Evolutionary conservation across 805 yeast genomes (phyloP).

Genomic region (Wickerhamiella allomyrinae): DNA sequence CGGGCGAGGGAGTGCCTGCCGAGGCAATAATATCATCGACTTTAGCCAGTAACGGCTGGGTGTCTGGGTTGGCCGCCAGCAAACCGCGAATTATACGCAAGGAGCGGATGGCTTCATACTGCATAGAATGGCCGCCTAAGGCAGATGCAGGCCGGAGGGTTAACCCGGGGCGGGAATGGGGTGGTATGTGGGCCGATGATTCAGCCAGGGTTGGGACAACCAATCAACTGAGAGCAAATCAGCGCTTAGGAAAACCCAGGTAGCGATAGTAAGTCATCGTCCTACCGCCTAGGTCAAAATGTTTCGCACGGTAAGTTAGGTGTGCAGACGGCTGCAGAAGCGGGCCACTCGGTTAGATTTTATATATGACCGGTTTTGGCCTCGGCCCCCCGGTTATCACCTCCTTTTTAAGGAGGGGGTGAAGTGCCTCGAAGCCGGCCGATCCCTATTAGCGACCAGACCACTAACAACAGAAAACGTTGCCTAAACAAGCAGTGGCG

Average conservation of each 20-base stretch:
- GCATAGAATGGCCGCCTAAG: background rate
- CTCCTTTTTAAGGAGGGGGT: too few relatives aligned
- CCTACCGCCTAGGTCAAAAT: slow-evolving; percentile 4
- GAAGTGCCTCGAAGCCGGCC: too few relatives aligned
- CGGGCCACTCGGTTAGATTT: too few relatives aligned
- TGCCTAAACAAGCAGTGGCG: slow-evolving; percentile 28
- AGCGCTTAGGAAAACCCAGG: slow-evolving; percentile 4
- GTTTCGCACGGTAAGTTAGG: slow-evolving; percentile 8
- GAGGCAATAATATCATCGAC: slow-evolving; percentile 6
- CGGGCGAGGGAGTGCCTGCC: too few relatives aligned
- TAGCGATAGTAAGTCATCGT: background rate
- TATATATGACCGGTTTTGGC: too few relatives aligned
- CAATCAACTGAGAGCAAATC: slow-evolving; percentile 7
- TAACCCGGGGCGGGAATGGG: background rate
- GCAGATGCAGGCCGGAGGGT: background rate
- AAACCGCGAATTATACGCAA: background rate
- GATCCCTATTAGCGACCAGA: too few relatives aligned
- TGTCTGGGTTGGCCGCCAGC: background rate
- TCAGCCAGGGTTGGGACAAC: background rate
- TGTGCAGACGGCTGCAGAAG: too few relatives aligned
- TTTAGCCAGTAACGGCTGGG: background rate
- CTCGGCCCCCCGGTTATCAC: too few relatives aligned
- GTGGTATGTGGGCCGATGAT: background rate
- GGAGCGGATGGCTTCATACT: background rate
- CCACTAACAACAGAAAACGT: slow-evolving; percentile 10